phyloP scores from a whole-genome alignment of 1,284 basidiomycete genomes.

The Trametes versicolor region DNA sequence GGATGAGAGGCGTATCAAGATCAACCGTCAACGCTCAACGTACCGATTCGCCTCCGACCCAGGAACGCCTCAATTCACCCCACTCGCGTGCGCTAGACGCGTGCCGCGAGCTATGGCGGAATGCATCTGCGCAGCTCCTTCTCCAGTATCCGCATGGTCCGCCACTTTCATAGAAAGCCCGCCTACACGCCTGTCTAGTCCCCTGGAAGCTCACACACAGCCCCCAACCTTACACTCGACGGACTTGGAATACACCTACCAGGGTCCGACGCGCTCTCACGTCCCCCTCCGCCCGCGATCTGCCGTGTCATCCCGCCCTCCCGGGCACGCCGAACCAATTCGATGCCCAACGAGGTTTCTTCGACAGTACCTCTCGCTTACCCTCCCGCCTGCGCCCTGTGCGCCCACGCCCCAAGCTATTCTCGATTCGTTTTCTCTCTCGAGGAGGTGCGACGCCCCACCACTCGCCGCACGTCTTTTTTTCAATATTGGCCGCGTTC shows the following conservation, averaged over 20 bases:
- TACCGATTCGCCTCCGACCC: background rate
- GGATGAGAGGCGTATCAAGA: slow-evolving; percentile 3
- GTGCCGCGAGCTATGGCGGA: background rate
- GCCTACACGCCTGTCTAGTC: slow-evolving; percentile 20
- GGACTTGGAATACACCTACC: slow-evolving; percentile 11
- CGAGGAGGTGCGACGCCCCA: slow-evolving; percentile 15
- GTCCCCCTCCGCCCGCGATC: slow-evolving; percentile 25
- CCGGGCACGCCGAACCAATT: slow-evolving; percentile 28
- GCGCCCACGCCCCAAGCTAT: slow-evolving; percentile 12
- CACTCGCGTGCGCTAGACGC: background rate
- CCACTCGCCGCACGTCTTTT: slow-evolving; percentile 1
- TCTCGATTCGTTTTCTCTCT: slow-evolving; percentile 27
- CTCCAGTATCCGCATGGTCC: slow-evolving; percentile 11
- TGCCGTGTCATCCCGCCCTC: slow-evolving; percentile 19
- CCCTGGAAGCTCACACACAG: slow-evolving; percentile 8
- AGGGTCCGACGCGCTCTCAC: slow-evolving; percentile 23
- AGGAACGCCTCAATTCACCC: background rate
- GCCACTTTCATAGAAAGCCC: slow-evolving; percentile 19
- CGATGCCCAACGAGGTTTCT: slow-evolving; percentile 28
- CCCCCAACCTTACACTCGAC: slow-evolving; percentile 9
- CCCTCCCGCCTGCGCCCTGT: slow-evolving; percentile 12
- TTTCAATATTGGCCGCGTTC: slow-evolving; percentile 22
- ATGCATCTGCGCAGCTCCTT: slow-evolving; percentile 4
- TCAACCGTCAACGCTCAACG: slow-evolving; percentile 2
- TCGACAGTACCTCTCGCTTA: slow-evolving; percentile 28